Base-by-base conservation (phyloP, 2,329 filamentous ascomycete species). In the Sclerotinia minor region DNA sequence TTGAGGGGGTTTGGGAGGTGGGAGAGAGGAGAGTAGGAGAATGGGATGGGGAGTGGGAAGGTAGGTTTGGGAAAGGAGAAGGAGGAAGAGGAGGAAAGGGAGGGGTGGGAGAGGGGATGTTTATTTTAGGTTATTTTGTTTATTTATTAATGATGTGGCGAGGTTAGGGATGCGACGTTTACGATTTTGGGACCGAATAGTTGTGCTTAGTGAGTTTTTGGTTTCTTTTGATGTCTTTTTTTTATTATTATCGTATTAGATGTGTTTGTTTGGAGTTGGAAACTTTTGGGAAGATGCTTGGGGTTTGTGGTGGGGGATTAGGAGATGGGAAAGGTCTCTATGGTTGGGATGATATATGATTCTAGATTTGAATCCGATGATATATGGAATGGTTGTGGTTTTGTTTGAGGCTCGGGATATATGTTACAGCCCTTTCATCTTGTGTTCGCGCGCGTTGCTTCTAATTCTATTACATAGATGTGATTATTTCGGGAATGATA, bases 181-280 rank as follows among this genome's bases (percentile, higher is more conserved):
- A 49, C 24, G 19, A 49, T 60, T 1, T 35, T 60, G 58, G 44
- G 58, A 32, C 44, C 44, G 26, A 60, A 60, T 49, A 49, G 21
- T 49, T 60, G 58, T 60, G 58, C 58, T 19, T 60, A 60, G 58
- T 60, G 44, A 49, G 58, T 60, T 19, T 44, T 44, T n/a, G 5
- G 6, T 32, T 59, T 32, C 19, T 19, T 15, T 2, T 47, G 21
- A 15, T 35, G 5, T 35, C 35, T 35, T 35, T 35, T 35, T 35
- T 1, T 8, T 35, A 8, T 8, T 35, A 35, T 7, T 35, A 35
- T 5, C 7, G 7, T 35, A 21, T 32, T n/a, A 5, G 29, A 19
- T n/a, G 29, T 19, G 52, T 26, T 11, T 13, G 52, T 9, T 35
- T 54, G 4, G 17, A n/a, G 5, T 5, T 3, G 17, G 4, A 9